A percentile compares a stretch with the other conserved stretches of the same genome.
Evolutionary conservation across 768 basidiomycete genomes (phyloP).

Genomic region (Termitomyces sp.): DNA sequence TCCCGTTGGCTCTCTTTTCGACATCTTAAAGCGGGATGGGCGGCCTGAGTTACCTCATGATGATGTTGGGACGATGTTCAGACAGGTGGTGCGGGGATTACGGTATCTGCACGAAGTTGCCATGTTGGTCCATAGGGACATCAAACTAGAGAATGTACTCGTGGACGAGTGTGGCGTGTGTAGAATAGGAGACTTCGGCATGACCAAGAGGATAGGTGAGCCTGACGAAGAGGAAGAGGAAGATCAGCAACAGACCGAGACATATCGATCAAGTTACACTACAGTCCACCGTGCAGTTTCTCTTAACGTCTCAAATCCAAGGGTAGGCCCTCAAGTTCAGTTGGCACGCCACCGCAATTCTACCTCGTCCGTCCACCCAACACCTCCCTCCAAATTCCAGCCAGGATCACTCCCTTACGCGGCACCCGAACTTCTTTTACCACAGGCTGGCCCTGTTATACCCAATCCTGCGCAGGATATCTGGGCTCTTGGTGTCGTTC

Average conservation of each 20-base stretch:
- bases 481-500: conserved; percentile 91
- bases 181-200: conserved; percentile 81
- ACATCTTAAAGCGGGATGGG: conserved; percentile 72
- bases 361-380: conserved; percentile 25
- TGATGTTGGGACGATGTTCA: conserved; percentile 80
- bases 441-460: conserved; percentile 36
- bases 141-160: conserved; percentile 96
- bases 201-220: conserved; percentile 63
- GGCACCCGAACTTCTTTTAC: conserved; percentile 78
- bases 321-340: conserved; percentile 21
- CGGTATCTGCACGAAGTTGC: conserved; percentile 79
- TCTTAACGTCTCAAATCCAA: conserved; percentile 30
- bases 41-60: conserved; percentile 66
- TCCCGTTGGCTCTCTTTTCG: conserved; percentile 79
- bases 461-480: conserved; percentile 82
- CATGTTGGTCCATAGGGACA: conserved; percentile 82
- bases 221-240: conserved; percentile 28
- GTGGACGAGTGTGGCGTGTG: conserved; percentile 87
- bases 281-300: conserved; percentile 36
- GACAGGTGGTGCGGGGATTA: conserved; percentile 79
- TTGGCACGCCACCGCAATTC: conserved; percentile 46
- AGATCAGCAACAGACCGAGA: conserved; percentile 12
- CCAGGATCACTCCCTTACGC: conserved; percentile 90
- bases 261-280: conserved; percentile 11
- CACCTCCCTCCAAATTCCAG: conserved; percentile 34